Conservation (phyloP, 2,329 filamentous ascomycete genomes). For the Aspergillus fijiensis region DNA sequence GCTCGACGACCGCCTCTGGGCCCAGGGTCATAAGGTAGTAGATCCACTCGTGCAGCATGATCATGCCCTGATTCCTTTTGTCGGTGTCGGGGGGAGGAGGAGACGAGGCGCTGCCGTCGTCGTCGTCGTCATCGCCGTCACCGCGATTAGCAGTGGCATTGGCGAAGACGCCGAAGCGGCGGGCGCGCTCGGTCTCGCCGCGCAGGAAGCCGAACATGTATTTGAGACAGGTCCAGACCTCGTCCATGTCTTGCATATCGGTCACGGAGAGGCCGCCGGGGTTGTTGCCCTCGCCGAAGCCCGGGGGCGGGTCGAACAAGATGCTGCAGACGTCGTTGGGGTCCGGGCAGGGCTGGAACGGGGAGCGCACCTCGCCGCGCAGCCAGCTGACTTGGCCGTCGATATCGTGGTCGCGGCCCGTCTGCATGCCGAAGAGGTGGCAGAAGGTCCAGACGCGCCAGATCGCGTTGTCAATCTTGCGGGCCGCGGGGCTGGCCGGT, state of each 20-base stretch:
- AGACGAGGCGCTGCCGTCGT: neutral
- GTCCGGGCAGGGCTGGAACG: constrained; percentile 6
- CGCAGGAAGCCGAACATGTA: constrained; percentile 8
- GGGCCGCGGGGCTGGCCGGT: constrained; percentile 1
- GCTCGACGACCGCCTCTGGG: constrained; percentile 7
- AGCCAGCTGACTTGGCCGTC: constrained; percentile 11
- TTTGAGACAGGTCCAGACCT: constrained; percentile 8
- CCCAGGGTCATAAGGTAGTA: constrained; percentile 4
- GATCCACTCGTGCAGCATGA: constrained; percentile 7
- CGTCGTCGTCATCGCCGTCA: neutral
- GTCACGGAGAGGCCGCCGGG: constrained; percentile 1
- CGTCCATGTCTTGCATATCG: constrained; percentile 9
- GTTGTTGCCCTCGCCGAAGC: constrained; percentile 9
- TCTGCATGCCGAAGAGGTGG: constrained; percentile 9
- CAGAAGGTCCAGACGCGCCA: constrained; percentile 16
- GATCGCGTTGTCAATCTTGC: constrained; percentile 8
- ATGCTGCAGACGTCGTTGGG: constrained; percentile 8
- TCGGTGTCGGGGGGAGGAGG: neutral
- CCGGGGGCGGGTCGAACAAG: constrained; percentile 7
- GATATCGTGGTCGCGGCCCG: constrained; percentile 7
- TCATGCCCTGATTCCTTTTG: constrained; percentile 1
- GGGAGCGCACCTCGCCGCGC: neutral
- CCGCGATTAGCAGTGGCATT: neutral
- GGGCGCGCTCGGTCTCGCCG: constrained; percentile 5
- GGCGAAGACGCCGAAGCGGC: constrained; percentile 5